Evolutionary conservation across 176 grass and related monocot species (phyloP).

Genomic region (Thinopyrum elongatum): DNA sequence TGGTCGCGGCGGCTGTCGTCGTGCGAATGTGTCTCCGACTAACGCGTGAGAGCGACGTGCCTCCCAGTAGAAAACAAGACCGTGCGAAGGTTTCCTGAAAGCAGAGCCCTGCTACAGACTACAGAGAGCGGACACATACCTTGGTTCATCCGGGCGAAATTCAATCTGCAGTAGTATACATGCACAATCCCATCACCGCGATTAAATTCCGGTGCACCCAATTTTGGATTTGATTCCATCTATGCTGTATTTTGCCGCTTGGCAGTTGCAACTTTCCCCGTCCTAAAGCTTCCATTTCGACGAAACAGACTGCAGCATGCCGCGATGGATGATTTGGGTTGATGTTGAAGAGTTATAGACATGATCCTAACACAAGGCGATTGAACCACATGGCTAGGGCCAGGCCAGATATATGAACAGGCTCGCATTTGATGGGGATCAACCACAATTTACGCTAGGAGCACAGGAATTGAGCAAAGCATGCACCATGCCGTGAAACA

Average conservation of each 20-base stretch:
- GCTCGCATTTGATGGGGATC: neutral
- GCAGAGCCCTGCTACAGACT: neutral
- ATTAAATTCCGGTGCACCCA: no score
- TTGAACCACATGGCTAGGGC: no score
- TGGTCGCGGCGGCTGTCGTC: neutral
- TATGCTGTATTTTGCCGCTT: neutral
- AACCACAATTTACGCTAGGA: neutral
- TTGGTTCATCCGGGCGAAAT: neutral
- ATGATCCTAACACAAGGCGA: neutral
- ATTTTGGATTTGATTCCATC: no score
- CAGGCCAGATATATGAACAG: neutral
- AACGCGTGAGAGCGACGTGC: conserved; percentile 12
- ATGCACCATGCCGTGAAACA: neutral
- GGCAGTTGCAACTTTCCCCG: neutral
- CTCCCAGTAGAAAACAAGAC: neutral
- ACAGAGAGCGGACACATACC: neutral
- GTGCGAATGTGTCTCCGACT: neutral
- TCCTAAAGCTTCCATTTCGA: neutral
- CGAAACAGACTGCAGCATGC: neutral
- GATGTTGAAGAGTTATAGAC: neutral
- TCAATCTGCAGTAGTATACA: neutral
- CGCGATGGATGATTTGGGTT: neutral
- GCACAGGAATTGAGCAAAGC: neutral
- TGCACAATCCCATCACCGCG: no score
- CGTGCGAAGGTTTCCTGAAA: neutral